phyloP scores from a whole-genome alignment of 2,329 filamentous ascomycete genomes.

The Botryosphaeria dothidea region DNA sequence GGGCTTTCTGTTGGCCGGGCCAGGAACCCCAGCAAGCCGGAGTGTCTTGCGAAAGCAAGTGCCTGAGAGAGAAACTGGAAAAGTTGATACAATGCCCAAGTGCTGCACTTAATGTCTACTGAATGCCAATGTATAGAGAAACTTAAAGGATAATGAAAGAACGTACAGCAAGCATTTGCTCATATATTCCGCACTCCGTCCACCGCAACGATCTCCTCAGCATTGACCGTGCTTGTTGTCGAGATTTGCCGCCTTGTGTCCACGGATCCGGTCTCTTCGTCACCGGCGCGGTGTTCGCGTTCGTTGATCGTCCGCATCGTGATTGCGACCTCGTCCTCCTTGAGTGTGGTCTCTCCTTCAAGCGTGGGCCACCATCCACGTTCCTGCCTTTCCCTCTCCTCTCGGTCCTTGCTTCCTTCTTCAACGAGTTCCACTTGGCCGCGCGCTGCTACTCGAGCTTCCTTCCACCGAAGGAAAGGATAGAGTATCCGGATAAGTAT shows the following conservation, averaged over 20 bases:
- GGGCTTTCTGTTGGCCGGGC: not conserved
- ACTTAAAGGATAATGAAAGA: not conserved
- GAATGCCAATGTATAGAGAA: not conserved
- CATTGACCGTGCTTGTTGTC: not conserved
- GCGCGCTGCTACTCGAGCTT: not conserved
- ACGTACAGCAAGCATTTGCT: not conserved
- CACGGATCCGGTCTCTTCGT: not conserved
- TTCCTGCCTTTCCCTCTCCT: not conserved
- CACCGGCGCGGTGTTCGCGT: not conserved
- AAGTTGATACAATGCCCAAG: not conserved
- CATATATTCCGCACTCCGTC: not conserved
- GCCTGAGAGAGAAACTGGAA: not conserved
- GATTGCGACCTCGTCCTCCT: not conserved
- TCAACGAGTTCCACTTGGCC: not conserved
- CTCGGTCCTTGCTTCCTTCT: not conserved
- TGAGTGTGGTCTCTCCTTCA: not conserved
- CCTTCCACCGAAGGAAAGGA: not conserved
- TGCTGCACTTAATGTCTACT: not conserved
- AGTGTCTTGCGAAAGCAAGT: slow-evolving; percentile 18
- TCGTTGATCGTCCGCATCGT: not conserved
- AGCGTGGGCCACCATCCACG: not conserved
- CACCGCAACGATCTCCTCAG: not conserved
- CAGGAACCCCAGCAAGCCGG: slow-evolving; percentile 10
- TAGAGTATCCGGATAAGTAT: slow-evolving; percentile 23
- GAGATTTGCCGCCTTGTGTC: not conserved